These are phyloP conservation scores for Lolium multiflorum DNA, from an alignment of 176 grass and related monocot species.

Conservation along the genomic window DNA sequence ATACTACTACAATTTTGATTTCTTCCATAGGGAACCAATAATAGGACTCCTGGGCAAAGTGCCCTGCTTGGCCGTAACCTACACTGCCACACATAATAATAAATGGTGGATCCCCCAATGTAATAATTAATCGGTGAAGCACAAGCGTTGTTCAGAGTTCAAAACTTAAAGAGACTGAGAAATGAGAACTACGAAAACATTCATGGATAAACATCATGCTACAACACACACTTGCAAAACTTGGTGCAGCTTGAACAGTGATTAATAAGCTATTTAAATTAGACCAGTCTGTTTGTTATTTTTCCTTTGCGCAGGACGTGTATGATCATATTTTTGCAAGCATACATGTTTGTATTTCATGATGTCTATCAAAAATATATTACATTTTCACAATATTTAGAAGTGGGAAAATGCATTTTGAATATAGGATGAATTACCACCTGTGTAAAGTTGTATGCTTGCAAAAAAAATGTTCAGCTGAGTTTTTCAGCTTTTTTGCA, in stretches of 20 bases:
- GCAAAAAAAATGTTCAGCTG: too few relatives aligned
- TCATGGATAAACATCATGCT: background rate
- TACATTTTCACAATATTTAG: too few relatives aligned
- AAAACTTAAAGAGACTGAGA: background rate
- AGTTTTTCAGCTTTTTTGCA: too few relatives aligned
- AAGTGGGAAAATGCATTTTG: too few relatives aligned
- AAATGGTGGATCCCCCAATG: background rate
- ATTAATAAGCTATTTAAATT: background rate
- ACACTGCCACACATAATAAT: background rate
- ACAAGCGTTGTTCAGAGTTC: background rate
- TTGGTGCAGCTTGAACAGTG: constrained; percentile 1
- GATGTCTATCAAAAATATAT: too few relatives aligned
- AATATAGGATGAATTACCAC: too few relatives aligned
- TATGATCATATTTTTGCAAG: background rate
- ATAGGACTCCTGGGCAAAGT: background rate
- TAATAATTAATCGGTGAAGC: background rate
- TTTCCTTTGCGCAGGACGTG: background rate
- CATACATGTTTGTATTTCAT: background rate
- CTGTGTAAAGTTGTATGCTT: too few relatives aligned
- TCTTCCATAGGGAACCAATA: too few relatives aligned
- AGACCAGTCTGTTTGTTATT: background rate
- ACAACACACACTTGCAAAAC: background rate
- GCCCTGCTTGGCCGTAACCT: background rate
- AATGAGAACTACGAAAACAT: background rate
- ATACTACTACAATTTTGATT: too few relatives aligned